A percentile compares a stretch with the other conserved stretches of the same genome.
phyloP scores from a whole-genome alignment of 2,329 filamentous ascomycete species.

The Aspergillus fumigatus region DNA sequence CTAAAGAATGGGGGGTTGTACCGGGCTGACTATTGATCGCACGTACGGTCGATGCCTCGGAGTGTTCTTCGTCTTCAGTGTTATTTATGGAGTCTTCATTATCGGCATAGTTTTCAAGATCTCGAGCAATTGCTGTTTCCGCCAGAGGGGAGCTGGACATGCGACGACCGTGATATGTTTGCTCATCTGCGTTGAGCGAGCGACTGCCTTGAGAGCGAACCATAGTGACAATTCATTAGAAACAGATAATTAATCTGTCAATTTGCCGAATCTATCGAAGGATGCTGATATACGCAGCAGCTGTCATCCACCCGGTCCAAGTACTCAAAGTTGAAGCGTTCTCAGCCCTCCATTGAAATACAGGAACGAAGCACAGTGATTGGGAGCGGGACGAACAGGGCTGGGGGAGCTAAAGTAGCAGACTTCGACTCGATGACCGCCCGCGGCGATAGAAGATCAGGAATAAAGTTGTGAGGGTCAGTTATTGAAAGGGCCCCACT shows the following conservation, averaged over 20 bases:
- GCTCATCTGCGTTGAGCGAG: conserved; percentile 24
- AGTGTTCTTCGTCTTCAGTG: conserved; percentile 35
- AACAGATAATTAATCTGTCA: not conserved
- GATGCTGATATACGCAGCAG: not conserved
- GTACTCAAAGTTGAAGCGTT: not conserved
- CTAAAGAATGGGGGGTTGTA: conserved; percentile 47
- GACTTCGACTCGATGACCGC: conserved; percentile 1
- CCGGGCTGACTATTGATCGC: conserved; percentile 35
- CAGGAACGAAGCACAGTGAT: conserved; percentile 4
- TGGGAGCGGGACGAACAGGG: conserved; percentile 2
- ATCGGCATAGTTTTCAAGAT: conserved; percentile 62
- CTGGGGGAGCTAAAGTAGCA: not conserved
- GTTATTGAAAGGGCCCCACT: conserved; percentile 1
- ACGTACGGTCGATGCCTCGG: conserved; percentile 39
- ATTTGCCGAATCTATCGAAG: not conserved
- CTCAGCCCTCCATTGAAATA: not conserved
- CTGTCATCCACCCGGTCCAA: not conserved
- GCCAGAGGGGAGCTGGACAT: conserved; percentile 61
- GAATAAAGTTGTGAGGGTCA: conserved; percentile 5
- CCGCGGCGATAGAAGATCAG: not conserved
- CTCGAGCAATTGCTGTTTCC: conserved; percentile 60
- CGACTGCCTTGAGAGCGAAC: conserved; percentile 24
- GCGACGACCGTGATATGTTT: conserved; percentile 43
- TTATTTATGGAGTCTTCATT: conserved; percentile 42
- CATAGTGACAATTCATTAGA: conserved; percentile 18